These are phyloP conservation scores for Serendipita indica DNA, from an alignment of 768 basidiomycete genomes.

Conservation along the genomic window DNA sequence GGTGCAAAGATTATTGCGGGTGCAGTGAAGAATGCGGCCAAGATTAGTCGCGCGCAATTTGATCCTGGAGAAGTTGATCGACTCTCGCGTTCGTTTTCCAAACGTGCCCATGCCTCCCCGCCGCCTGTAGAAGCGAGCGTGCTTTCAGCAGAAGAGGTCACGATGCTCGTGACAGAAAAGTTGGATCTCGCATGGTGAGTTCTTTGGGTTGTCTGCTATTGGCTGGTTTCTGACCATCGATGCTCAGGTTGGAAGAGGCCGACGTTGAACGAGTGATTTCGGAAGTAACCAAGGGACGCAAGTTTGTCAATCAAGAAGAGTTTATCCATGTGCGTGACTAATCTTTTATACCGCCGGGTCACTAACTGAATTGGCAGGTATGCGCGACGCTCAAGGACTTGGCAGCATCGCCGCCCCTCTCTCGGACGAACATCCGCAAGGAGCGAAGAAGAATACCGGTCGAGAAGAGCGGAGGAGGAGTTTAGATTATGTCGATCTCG, in stretches of 20 bases:
- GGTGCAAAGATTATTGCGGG: background rate
- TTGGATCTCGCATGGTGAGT: constrained; percentile 24
- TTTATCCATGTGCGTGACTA: constrained; percentile 60
- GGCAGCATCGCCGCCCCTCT: constrained; percentile 29
- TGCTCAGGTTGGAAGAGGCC: constrained; percentile 26
- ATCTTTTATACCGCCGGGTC: constrained; percentile 10
- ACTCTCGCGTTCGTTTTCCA: constrained; percentile 27
- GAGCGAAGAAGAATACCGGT: constrained; percentile 36
- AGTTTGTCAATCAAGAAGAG: constrained; percentile 61
- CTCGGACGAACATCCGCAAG: constrained; percentile 20
- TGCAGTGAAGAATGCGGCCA: constrained; percentile 16
- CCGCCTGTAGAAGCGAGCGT: constrained; percentile 21
- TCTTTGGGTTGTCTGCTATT: constrained; percentile 29
- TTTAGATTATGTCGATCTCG: too few relatives aligned
- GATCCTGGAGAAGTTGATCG: constrained; percentile 35
- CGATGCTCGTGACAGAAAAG: constrained; percentile 21
- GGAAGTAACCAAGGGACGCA: constrained; percentile 46
- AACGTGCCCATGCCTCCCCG: constrained; percentile 17
- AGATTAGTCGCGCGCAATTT: constrained; percentile 39
- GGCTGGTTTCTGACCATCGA: constrained; percentile 20
- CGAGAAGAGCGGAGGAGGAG: constrained; percentile 40
- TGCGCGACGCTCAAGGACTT: constrained; percentile 62
- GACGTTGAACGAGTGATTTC: constrained; percentile 63
- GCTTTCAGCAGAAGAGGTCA: constrained; percentile 28
- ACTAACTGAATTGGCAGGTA: constrained; percentile 30